phyloP scores from a whole-genome alignment of 2,329 filamentous ascomycete genomes.

The Aspergillus sp. region DNA sequence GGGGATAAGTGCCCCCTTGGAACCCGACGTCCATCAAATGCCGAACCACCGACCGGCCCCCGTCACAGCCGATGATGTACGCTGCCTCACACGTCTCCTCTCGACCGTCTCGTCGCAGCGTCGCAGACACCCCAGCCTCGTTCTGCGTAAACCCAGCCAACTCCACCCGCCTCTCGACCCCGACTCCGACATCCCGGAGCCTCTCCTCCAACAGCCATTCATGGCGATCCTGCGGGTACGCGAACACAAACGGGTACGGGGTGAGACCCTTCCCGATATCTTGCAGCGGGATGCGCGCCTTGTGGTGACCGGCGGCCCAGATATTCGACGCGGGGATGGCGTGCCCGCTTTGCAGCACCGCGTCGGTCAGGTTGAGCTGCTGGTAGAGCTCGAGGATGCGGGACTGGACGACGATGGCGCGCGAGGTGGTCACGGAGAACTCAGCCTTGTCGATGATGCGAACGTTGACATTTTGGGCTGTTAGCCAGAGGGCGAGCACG shows the following conservation, averaged over 20 bases:
- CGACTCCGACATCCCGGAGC: conserved; percentile 16
- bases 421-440: conserved; percentile 27
- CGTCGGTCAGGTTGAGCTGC: conserved; percentile 34
- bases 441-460: conserved; percentile 41
- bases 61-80: conserved; percentile 46
- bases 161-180: conserved; percentile 19
- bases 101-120: conserved; percentile 8
- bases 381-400: conserved; percentile 43
- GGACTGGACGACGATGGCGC: conserved; percentile 39
- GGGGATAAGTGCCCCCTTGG: conserved; percentile 35
- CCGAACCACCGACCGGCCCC: conserved; percentile 42
- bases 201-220: conserved; percentile 20
- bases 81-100: conserved; percentile 22
- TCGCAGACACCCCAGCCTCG: conserved; percentile 13
- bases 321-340: conserved; percentile 30
- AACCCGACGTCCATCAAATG: conserved; percentile 31
- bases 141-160: conserved; percentile 17
- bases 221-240: conserved; percentile 19
- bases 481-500: conserved; percentile 38
- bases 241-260: conserved; percentile 21
- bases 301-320: conserved; percentile 19
- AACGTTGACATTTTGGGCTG: conserved; percentile 37
- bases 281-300: conserved; percentile 13
- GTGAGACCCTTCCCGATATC: conserved; percentile 18
- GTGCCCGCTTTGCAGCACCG: conserved; percentile 29